Evolutionary conservation across 805 yeast species (phyloP).

Genomic region (Yamadazyma philogaea): DNA sequence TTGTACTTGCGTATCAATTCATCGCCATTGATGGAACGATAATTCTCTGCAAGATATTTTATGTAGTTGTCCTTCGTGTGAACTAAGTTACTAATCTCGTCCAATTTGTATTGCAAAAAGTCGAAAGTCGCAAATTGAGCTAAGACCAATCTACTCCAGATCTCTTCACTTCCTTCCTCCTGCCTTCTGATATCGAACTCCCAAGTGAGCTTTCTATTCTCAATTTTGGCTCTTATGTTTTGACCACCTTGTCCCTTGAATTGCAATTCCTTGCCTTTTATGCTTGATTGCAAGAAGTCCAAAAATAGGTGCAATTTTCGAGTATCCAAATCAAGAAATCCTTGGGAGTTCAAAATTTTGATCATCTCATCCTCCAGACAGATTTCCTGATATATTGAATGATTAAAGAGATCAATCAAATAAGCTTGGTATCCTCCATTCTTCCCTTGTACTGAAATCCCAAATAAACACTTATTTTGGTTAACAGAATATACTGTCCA

Average conservation of each 20-base stretch:
- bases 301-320: slow-evolving; percentile 18
- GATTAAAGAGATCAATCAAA: neutral
- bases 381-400: neutral
- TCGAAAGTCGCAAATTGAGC: slow-evolving; percentile 4
- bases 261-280: neutral
- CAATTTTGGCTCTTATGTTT: neutral
- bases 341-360: slow-evolving; percentile 12
- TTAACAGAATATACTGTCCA: slow-evolving; percentile 1
- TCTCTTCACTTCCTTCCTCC: neutral
- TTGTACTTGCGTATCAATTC: slow-evolving; percentile 30
- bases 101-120: slow-evolving; percentile 13
- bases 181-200: neutral
- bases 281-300: neutral
- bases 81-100: slow-evolving; percentile 20
- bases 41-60: slow-evolving; percentile 32
- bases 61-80: slow-evolving; percentile 30
- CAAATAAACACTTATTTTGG: slow-evolving; percentile 3
- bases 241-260: neutral
- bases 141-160: slow-evolving; percentile 4
- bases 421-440: neutral
- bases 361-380: neutral
- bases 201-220: slow-evolving; percentile 1
- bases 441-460: neutral
- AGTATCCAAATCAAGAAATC: slow-evolving; percentile 26
- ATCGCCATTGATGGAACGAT: slow-evolving; percentile 31